These are phyloP conservation scores for Diplotaxis tenuifolia DNA, from an alignment of 345 rosid species.

Conservation along the genomic window DNA sequence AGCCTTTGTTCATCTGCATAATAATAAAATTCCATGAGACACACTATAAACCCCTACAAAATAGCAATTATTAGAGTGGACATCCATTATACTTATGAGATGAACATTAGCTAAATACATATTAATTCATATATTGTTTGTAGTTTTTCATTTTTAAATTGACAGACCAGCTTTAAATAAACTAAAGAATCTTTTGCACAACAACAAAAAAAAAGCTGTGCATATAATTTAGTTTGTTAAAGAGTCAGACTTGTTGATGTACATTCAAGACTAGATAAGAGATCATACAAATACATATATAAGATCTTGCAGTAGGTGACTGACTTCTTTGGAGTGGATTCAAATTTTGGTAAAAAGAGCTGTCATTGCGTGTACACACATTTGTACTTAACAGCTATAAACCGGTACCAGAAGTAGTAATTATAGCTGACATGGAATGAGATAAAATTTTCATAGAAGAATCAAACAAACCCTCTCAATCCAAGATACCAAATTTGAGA, in stretches of 20 bases:
- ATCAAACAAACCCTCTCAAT: background rate
- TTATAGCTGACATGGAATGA: background rate
- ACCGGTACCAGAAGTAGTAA: background rate
- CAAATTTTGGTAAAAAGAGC: slow-evolving; percentile 24
- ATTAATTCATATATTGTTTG: background rate
- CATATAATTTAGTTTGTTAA: background rate
- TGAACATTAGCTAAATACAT: too few species aligned
- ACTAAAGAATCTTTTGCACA: background rate
- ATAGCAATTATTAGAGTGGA: background rate
- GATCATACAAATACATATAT: background rate
- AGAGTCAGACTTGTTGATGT: background rate
- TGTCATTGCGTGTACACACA: slow-evolving; percentile 30
- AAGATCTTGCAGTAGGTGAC: slow-evolving; percentile 32
- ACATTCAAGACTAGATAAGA: slow-evolving; percentile 2
- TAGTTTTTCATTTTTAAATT: background rate
- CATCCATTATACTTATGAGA: background rate
- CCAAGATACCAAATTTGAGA: background rate
- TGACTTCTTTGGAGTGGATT: slow-evolving; percentile 24
- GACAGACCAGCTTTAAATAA: background rate
- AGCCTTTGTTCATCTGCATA: slow-evolving; percentile 7
- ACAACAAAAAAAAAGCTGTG: background rate
- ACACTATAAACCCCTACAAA: background rate
- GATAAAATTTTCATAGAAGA: background rate
- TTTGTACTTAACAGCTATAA: background rate
- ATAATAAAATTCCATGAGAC: background rate